These are phyloP conservation scores for Colletotrichum cuscutae DNA, from an alignment of 2,329 filamentous ascomycete species.

Conservation along the genomic window DNA sequence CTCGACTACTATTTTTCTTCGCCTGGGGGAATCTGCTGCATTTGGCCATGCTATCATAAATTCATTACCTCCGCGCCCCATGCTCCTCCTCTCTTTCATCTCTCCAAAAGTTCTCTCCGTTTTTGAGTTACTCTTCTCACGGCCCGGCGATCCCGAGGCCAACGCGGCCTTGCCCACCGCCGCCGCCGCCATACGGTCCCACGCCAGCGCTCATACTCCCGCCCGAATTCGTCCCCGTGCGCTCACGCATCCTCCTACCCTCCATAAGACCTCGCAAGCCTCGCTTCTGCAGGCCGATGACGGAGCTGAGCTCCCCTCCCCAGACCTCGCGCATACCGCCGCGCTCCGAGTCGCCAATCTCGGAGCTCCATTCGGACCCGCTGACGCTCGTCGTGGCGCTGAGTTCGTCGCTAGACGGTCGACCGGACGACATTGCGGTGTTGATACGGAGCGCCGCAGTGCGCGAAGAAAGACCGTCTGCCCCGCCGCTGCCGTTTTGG, in stretches of 20 bases:
- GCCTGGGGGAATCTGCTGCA: constrained; percentile 11
- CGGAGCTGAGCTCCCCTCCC: constrained; percentile 83
- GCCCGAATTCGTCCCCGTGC: constrained; percentile 58
- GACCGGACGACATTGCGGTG: constrained; percentile 50
- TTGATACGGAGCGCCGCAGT: constrained; percentile 60
- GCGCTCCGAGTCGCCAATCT: constrained; percentile 60
- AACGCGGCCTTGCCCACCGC: constrained; percentile 47
- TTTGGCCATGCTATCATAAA: constrained; percentile 31
- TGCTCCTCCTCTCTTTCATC: not conserved
- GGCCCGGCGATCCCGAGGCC: constrained; percentile 65
- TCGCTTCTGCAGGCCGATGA: constrained; percentile 95
- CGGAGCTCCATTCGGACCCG: constrained; percentile 67
- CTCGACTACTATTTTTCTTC: not conserved
- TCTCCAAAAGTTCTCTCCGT: not conserved
- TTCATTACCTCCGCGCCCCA: constrained; percentile 27
- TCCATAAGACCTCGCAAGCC: constrained; percentile 95
- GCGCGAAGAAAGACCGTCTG: constrained; percentile 44
- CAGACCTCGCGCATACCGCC: constrained; percentile 73
- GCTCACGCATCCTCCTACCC: constrained; percentile 84
- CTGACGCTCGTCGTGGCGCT: constrained; percentile 62
- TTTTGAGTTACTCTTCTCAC: constrained; percentile 37
- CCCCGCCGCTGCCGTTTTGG: constrained; percentile 39
- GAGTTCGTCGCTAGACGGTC: constrained; percentile 58
- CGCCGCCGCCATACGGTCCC: constrained; percentile 34
- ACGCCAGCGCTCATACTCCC: constrained; percentile 36